Base-by-base conservation (phyloP, 768 basidiomycete species). In the Rubroboletus pulcherrimus region DNA sequence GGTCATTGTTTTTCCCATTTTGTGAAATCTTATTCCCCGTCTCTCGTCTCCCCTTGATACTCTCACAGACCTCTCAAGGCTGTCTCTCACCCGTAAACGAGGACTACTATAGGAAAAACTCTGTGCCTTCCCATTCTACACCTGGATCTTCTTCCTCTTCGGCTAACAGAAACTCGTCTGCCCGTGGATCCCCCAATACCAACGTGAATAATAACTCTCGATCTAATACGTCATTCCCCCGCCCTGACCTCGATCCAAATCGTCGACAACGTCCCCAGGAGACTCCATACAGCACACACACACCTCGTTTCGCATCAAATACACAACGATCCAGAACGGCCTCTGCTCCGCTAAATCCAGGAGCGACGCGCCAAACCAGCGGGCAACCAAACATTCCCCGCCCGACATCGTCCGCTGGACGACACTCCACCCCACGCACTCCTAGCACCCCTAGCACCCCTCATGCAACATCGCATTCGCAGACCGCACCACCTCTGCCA, bases 171-270 rank as follows among this genome's bases (percentile, higher is more conserved):
- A 57, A 17, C 21, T 40, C 63, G 5, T 54, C 59, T 31, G 10
- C 57, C 4, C 64, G 64, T 46, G 57, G 31, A 53, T 46, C 34
- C 19, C 21, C 66, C 6, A 47, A n/a, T 46, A 38, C 48, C 37
- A 55, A 51, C 19, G 1, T 50, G 3, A 62, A 48, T 15, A 46
- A 29, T 10, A 63, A 60, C 11, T 66, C 75, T 7, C 61, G 66
- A 40, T 55, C 71, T 26, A 64, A 56, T 11, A 63, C 66, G 14
- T 66, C 73, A 51, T 85, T 87, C 56, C 71, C 85, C n/a, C 75
- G 86, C 46, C 86, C 86, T 14, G 85, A 88, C 64, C 78, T 87
- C 14, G 80, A 76, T 39, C 78, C 82, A 5, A 80, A 81, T 67
- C 71, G 35, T 26, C 67, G 58, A 51, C 72, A 65, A 14, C 68